Percentiles rank a stretch among this genome's conserved stretches.
phyloP scores from a whole-genome alignment of 306 rosid genomes.

The Prunus mume region DNA sequence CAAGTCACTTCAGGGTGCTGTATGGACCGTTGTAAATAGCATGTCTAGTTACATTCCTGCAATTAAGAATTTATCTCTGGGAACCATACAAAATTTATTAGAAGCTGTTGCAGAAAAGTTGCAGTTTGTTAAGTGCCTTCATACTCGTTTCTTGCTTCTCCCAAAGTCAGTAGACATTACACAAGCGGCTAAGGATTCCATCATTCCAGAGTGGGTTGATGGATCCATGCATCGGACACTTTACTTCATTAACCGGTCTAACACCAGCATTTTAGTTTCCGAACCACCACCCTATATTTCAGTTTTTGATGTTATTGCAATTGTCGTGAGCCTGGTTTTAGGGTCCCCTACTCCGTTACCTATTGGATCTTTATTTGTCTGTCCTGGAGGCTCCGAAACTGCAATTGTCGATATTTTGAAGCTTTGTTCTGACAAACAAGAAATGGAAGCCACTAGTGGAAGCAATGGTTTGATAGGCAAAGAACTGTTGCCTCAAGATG shows the following conservation, averaged over 20 bases:
- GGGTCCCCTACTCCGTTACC: conserved; percentile 86
- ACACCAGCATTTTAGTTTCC: conserved; percentile 65
- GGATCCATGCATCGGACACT: conserved; percentile 63
- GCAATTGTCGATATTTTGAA: conserved; percentile 67
- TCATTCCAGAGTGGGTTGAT: conserved; percentile 68
- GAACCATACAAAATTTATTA: conserved; percentile 39
- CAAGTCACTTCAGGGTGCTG: conserved; percentile 77
- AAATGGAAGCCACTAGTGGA: conserved; percentile 55
- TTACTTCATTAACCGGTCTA: conserved; percentile 66
- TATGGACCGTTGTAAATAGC: conserved; percentile 74
- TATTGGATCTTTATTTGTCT: conserved; percentile 69
- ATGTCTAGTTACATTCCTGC: conserved; percentile 65
- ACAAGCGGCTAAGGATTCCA: conserved; percentile 49
- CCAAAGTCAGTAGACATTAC: conserved; percentile 79
- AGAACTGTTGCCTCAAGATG: conserved; percentile 85
- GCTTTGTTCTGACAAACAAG: conserved; percentile 80
- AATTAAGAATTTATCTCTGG: conserved; percentile 45
- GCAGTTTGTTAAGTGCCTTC: conserved; percentile 75
- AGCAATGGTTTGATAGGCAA: conserved; percentile 63
- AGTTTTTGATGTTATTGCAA: conserved; percentile 71
- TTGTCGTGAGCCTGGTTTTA: conserved; percentile 80
- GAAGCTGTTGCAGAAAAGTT: conserved; percentile 70
- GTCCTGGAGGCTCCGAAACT: conserved; percentile 86
- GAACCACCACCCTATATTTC: conserved; percentile 85
- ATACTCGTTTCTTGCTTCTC: conserved; percentile 76